These are phyloP conservation scores for Pseudomicrostroma phylloplanum DNA, from an alignment of 1,284 basidiomycete genomes.

Conservation along the genomic window DNA sequence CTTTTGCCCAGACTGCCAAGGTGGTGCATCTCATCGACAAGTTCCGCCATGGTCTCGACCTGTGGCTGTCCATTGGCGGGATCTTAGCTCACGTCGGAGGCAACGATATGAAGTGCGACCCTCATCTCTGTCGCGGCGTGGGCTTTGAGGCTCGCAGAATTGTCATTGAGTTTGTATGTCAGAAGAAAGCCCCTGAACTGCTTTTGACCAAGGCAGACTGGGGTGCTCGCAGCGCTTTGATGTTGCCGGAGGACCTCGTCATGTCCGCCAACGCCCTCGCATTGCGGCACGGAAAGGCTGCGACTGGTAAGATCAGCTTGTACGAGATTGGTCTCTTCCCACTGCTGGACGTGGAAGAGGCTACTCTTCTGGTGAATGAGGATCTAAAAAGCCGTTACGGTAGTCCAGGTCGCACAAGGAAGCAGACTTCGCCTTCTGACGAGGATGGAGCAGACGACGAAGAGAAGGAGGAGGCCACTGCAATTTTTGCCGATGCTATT, in stretches of 20 bases:
- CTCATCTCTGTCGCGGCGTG: constrained; percentile 31
- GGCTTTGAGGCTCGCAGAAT: constrained; percentile 33
- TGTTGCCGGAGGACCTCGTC: constrained; percentile 36
- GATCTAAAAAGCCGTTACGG: constrained; percentile 12
- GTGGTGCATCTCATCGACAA: constrained; percentile 23
- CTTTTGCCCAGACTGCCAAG: background rate
- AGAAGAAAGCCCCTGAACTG: constrained; percentile 12
- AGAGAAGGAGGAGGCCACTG: constrained; percentile 18
- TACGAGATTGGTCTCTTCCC: constrained; percentile 48
- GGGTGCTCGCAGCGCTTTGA: constrained; percentile 31
- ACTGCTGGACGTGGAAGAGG: constrained; percentile 46
- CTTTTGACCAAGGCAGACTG: constrained; percentile 12
- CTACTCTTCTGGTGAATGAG: constrained; percentile 29
- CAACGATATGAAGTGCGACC: constrained; percentile 26
- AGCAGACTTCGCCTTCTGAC: constrained; percentile 17
- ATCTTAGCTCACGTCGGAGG: constrained; percentile 33
- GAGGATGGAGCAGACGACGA: constrained; percentile 7
- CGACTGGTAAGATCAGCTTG: constrained; percentile 22
- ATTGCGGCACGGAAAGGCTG: constrained; percentile 23
- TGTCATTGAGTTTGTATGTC: constrained; percentile 27
- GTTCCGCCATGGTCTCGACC: constrained; percentile 22
- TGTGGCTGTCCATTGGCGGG: constrained; percentile 35
- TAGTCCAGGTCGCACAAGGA: constrained; percentile 16
- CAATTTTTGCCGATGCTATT: constrained; percentile 32
- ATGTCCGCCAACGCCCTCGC: constrained; percentile 27